Base-by-base conservation (phyloP, 805 yeast genomes). In the Metschnikowia amazonensis region DNA sequence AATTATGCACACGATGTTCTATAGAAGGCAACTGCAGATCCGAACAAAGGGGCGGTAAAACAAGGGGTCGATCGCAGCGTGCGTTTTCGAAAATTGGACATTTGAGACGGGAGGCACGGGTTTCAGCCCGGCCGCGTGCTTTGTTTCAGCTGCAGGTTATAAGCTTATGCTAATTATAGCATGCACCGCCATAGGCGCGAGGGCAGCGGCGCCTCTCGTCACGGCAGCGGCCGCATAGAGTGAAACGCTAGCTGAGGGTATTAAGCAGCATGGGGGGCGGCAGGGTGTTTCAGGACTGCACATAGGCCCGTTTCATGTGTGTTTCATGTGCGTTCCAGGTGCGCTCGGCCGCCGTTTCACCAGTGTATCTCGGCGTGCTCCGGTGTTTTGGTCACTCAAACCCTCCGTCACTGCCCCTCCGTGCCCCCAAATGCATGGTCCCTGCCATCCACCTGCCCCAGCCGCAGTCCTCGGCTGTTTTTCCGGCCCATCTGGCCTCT, bases 241-340 rank as follows among this genome's bases (percentile, higher is more conserved):
- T 5, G 16, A 18, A 33, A 8, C 6, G 5, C 10, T 8, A n/a
- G n/a, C n/a, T n/a, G n/a, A n/a, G n/a, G n/a, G n/a, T n/a, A n/a
- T n/a, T n/a, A n/a, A n/a, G 36, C 8, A 16, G 36, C 21, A 16
- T 10, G 14, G 36, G 25, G 25, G 36, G 27, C 7, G 36, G 36
- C 18, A 5, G 24, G 25, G 24, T 28, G 41, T 37, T 37, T 37
- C 41, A 37, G n/a, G 33, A 27, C 41, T 37, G 41, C 41, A 37
- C n/a, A 20, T 11, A 20, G 14, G 14, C 9, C 23, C 17, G 40
- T 36, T 37, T 28, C 41, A 37, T 28, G 41, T 29, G 41, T 20
- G 40, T 17, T 28, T 20, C 41, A 37, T 37, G 41, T 37, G 41
- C 41, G 41, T 28, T 37, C 28, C 41, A 28, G 11, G 33, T 28